Percentiles rank a stretch among this genome's conserved stretches.
Conservation (phyloP, 441 rosid species). For the Dalechampia spathulata region DNA sequence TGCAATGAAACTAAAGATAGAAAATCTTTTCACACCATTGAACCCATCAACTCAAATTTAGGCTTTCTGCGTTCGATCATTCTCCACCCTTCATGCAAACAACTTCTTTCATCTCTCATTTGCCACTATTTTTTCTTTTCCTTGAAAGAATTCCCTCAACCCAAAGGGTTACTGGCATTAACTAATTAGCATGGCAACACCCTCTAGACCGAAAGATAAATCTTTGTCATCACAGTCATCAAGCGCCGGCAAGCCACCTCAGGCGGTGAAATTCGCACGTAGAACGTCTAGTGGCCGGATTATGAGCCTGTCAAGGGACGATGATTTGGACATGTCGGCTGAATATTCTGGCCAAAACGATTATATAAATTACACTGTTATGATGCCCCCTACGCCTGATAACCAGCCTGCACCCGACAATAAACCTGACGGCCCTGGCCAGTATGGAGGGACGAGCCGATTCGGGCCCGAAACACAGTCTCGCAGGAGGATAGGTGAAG, state of each 20-base stretch:
- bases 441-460: constrained; percentile 13
- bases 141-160: not conserved
- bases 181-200: constrained; percentile 33
- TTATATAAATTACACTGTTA: constrained; percentile 76
- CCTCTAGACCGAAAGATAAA: constrained; percentile 38
- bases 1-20: constrained; percentile 14
- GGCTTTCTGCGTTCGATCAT: constrained; percentile 10
- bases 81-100: too few relatives aligned
- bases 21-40: constrained; percentile 13
- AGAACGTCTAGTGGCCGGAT: constrained; percentile 68
- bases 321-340: constrained; percentile 59
- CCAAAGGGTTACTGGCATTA: constrained; percentile 4
- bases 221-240: constrained; percentile 40
- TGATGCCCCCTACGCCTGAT: constrained; percentile 92
- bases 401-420: constrained; percentile 63
- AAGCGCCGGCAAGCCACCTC: constrained; percentile 41
- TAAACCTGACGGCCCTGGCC: constrained; percentile 25
- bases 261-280: constrained; percentile 54
- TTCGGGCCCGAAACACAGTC: constrained; percentile 21
- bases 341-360: constrained; percentile 62
- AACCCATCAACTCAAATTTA: constrained; percentile 4
- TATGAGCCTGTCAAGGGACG: constrained; percentile 70
- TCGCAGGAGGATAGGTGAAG: constrained; percentile 14
- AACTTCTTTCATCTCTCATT: not conserved
- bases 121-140: not conserved